Base-by-base conservation (phyloP, 2,329 filamentous ascomycete genomes). In the Penicillium sp. region DNA sequence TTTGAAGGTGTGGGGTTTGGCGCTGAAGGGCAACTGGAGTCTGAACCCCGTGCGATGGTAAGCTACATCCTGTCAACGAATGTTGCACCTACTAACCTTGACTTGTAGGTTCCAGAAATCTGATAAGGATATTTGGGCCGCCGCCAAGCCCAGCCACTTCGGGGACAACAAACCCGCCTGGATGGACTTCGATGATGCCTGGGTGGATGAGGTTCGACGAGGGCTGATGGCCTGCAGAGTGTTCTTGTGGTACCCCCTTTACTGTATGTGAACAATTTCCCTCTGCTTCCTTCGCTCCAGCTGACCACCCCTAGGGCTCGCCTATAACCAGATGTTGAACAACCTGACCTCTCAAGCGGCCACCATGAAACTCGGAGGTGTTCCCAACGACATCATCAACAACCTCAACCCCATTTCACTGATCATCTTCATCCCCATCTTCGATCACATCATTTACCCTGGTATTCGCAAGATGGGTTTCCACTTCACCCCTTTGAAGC, bases 161-260 rank as follows among this genome's bases (percentile, higher is more conserved):
- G 66, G 68, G 0, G 39, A 60, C 2, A 52, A 52, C 39, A 66
- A 66, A 10, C 69, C 69, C 1, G n/a, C n/a, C 5, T 72, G 69
- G 69, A 92, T 92, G 87, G 89, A 86, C 0, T 92, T 91, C 64
- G 89, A 93, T 60, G 90, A 93, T 63, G 84, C 84, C 50, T 93
- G 89, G 89, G 89, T 93, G 34, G 89, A 91, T 69, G 88, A 92
- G 69, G 85, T 92, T 47, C 80, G 81, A 50, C 86, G 89, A 73
- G 89, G 88, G 59, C 77, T 89, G 55, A 79, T 82, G 64, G 87
- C 87, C 55, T 89, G 87, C 77, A 80, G 83, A 61, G 88, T 90
- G 34, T 92, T 89, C 73, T 74, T 82, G 59, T 82, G 80, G 72
- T 83, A 76, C 53, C 79, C 79, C n/a, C 71, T 82, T 10, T 82